phyloP scores from a whole-genome alignment of 2,329 filamentous ascomycete genomes.

The Cladosporium phlei region DNA sequence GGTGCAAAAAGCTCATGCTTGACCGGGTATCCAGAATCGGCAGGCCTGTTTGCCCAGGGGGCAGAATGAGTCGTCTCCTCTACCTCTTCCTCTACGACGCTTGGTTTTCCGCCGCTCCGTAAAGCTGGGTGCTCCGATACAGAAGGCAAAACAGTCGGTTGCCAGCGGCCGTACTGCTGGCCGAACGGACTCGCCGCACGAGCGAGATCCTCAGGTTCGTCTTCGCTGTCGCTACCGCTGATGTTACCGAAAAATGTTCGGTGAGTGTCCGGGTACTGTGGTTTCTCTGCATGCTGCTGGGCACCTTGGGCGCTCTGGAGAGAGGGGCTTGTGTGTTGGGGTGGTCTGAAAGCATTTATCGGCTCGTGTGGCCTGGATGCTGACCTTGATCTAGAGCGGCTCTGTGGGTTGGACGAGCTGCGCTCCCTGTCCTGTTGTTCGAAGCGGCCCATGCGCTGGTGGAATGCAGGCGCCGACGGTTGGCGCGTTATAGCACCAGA shows the following conservation, averaged over 20 bases:
- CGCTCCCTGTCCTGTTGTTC: constrained; percentile 21
- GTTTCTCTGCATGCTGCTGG: constrained; percentile 9
- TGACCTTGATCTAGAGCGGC: constrained; percentile 30
- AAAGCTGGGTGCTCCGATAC: constrained; percentile 35
- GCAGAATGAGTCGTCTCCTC: constrained; percentile 16
- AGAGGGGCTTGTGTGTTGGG: constrained; percentile 40
- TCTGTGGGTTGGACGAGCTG: constrained; percentile 17
- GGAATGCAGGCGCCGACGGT: constrained; percentile 17
- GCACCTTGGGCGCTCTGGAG: constrained; percentile 11
- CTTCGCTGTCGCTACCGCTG: constrained; percentile 37
- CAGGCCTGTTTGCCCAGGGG: not conserved
- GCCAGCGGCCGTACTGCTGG: constrained; percentile 25
- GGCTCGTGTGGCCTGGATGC: constrained; percentile 27
- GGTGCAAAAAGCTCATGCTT: constrained; percentile 3
- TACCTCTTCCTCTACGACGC: constrained; percentile 27
- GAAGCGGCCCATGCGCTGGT: constrained; percentile 23
- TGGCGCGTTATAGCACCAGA: constrained; percentile 18
- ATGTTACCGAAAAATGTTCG: constrained; percentile 37
- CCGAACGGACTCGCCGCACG: constrained; percentile 17
- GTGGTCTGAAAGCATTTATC: constrained; percentile 39
- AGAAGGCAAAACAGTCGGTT: constrained; percentile 27
- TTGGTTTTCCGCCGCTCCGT: constrained; percentile 22
- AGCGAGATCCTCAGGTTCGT: constrained; percentile 29
- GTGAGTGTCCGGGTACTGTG: constrained; percentile 29
- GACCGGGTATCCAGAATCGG: not conserved